phyloP scores from a whole-genome alignment of 345 rosid genomes.

The Aethionema arabicum region DNA sequence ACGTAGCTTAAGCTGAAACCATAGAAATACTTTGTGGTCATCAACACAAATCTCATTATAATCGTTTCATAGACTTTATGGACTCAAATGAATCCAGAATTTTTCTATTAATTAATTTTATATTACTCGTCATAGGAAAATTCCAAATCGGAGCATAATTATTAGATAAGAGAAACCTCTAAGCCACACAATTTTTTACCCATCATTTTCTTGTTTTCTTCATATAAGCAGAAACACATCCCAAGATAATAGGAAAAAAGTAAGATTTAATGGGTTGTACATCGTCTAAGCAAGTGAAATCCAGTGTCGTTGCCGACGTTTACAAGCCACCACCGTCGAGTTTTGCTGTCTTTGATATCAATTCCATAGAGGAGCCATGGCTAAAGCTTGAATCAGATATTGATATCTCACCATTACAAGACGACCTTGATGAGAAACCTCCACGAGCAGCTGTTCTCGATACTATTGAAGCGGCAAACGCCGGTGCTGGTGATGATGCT shows the following conservation, averaged over 20 bases:
- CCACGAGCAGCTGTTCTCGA: slow-evolving; percentile 44
- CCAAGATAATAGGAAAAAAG: not conserved
- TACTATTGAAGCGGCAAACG: slow-evolving; percentile 41
- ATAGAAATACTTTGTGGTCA: slow-evolving; percentile 25
- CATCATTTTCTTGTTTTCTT: slow-evolving; percentile 27
- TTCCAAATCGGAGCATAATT: slow-evolving; percentile 16
- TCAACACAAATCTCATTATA: not conserved
- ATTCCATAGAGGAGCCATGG: slow-evolving; percentile 89
- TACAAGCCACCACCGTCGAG: slow-evolving; percentile 79
- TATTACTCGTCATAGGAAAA: slow-evolving; percentile 8
- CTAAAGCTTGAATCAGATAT: slow-evolving; percentile 38
- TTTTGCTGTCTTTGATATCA: slow-evolving; percentile 76
- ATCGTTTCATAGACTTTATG: slow-evolving; percentile 18
- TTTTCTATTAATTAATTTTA: not conserved
- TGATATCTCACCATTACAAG: slow-evolving; percentile 10
- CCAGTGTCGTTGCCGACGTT: slow-evolving; percentile 52
- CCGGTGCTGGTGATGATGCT: slow-evolving; percentile 42
- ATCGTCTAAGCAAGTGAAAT: slow-evolving; percentile 61
- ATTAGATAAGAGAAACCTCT: slow-evolving; percentile 30
- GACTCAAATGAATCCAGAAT: slow-evolving; percentile 15
- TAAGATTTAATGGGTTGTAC: slow-evolving; percentile 61
- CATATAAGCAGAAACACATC: slow-evolving; percentile 19
- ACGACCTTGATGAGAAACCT: slow-evolving; percentile 42
- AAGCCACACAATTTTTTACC: slow-evolving; percentile 27
- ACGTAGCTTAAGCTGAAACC: slow-evolving; percentile 30